phyloP scores from a whole-genome alignment of 192 early-diverging fungal genomes.

The Anaeromyces robustus region DNA sequence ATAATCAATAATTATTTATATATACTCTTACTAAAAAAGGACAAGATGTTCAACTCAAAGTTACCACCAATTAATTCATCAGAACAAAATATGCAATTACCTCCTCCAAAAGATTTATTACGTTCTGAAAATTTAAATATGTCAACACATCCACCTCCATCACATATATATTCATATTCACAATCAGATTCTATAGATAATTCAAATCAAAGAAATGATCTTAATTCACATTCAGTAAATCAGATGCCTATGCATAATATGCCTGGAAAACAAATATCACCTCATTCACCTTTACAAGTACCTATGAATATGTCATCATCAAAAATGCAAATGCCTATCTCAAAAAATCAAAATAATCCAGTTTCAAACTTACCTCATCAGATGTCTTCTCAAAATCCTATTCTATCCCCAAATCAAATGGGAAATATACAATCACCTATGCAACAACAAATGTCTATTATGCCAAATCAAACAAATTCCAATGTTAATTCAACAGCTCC shows the following conservation, averaged over 20 bases:
- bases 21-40: too few relatives aligned
- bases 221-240: not conserved
- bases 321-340: not conserved
- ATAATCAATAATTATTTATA: too few relatives aligned
- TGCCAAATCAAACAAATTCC: not conserved
- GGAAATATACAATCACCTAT: not conserved
- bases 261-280: not conserved
- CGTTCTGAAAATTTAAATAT: not conserved
- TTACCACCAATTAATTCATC: too few relatives aligned
- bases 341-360: not conserved
- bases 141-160: not conserved
- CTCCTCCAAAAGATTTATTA: not conserved
- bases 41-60: too few relatives aligned
- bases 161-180: not conserved
- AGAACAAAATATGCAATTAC: not conserved
- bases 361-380: not conserved
- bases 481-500: not conserved
- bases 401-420: not conserved
- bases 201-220: not conserved
- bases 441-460: not conserved
- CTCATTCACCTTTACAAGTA: not conserved
- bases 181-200: not conserved
- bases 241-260: not conserved
- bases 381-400: not conserved
- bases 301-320: too few relatives aligned